Base-by-base conservation (phyloP, 495 filamentous ascomycete species). In the Aspergillus ostianus region DNA sequence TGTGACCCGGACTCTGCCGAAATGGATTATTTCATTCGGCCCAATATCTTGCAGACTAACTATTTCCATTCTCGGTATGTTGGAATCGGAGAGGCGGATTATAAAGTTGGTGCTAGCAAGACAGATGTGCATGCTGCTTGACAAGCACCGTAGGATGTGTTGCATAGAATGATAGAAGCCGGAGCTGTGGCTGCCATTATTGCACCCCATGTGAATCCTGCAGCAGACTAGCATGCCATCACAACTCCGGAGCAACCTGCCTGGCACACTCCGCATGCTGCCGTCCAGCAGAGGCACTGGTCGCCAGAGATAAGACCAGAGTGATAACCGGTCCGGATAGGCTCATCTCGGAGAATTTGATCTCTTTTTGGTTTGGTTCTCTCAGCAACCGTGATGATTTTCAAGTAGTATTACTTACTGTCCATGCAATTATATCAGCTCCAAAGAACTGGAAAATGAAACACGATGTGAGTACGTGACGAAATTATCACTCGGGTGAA, bases 211-310 rank as follows among this genome's bases (percentile, higher is more conserved):
- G 73, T 77, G 30, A 63, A 66, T 0, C 82, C 81, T 4, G 75
- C 82, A n/a, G 77, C 81, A 2, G 56, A 13, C 57, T 85, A 85
- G 58, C 83, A 85, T 0, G 81, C 80, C 69, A 76, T 76, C 0
- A 80, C 80, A 0, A 85, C 63, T 0, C 53, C 55, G 0, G 80
- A 64, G 51, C 83, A 85, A 4, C 81, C 82, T 0, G 73, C 71
- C 61, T 85, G 80, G 48, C 82, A 84, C 17, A 79, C 55, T 0
- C 75, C 80, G 54, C 84, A 82, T 18, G 63, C 73, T 8, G 57
- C 61, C 44, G 68, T 18, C 65, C 61, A 4, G 64, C 67, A n/a
- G 51, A 45, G 20, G 17, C 51, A 4, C 7, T 5, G 17, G 4
- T 4, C 7, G 29, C 8, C 29, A 32, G 29, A 10, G 1, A 8